Evolutionary conservation across 495 filamentous ascomycete species (phyloP).

Genomic region (Penicillium alfredii): DNA sequence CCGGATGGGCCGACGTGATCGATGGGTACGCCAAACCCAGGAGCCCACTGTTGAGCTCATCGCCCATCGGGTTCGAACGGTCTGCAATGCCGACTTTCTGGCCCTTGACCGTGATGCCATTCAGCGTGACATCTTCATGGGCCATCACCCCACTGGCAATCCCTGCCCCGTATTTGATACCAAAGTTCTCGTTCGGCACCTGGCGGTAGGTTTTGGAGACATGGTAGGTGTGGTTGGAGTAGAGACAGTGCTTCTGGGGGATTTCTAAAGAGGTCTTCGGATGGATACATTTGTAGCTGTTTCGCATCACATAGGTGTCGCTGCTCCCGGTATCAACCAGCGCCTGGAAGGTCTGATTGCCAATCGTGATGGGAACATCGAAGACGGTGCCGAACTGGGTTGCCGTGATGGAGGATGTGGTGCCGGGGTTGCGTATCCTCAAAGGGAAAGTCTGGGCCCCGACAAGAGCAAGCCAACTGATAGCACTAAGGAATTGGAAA

Average conservation of each 20-base stretch:
- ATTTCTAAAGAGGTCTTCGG: constrained; percentile 16
- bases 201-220: constrained; percentile 32
- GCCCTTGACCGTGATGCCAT: constrained; percentile 43
- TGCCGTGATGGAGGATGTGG: constrained; percentile 5
- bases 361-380: constrained; percentile 18
- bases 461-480: too few relatives aligned
- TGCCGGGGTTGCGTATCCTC: too few relatives aligned
- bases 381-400: constrained; percentile 21
- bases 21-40: constrained; percentile 57
- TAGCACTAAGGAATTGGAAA: too few relatives aligned
- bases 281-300: constrained; percentile 44
- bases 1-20: constrained; percentile 30
- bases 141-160: constrained; percentile 52
- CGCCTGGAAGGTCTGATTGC: constrained; percentile 36
- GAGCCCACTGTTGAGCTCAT: constrained; percentile 43
- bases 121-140: constrained; percentile 50
- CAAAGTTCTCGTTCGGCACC: constrained; percentile 47
- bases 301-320: constrained; percentile 53
- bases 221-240: constrained; percentile 43
- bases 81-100: constrained; percentile 52
- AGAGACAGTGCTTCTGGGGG: constrained; percentile 33
- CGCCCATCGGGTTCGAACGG: constrained; percentile 41
- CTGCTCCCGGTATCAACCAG: constrained; percentile 58
- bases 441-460: too few relatives aligned
- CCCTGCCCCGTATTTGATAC: constrained; percentile 54